These are phyloP conservation scores for Phialemoniopsis sp. DNA, from an alignment of 2,329 filamentous ascomycete genomes.

Conservation along the genomic window DNA sequence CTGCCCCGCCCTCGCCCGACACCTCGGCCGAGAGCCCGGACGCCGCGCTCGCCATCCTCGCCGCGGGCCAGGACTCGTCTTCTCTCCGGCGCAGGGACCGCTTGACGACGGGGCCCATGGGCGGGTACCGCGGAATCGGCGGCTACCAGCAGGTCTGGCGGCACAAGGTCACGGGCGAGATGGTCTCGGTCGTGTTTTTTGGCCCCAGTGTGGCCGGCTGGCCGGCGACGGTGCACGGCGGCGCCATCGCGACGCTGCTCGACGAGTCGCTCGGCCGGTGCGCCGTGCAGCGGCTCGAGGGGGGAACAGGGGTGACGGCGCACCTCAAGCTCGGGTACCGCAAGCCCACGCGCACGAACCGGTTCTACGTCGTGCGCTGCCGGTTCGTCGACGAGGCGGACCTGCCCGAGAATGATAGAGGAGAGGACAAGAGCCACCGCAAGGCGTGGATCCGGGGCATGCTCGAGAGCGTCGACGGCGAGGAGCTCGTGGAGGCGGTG, in stretches of 20 bases:
- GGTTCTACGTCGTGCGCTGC: slow-evolving; percentile 60
- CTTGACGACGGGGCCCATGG: slow-evolving; percentile 37
- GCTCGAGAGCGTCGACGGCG: slow-evolving; percentile 51
- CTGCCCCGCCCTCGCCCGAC: slow-evolving; percentile 4
- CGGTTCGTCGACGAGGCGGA: slow-evolving; percentile 30
- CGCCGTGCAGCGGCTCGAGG: slow-evolving; percentile 43
- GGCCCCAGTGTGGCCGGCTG: slow-evolving; percentile 64
- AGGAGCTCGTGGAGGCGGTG: slow-evolving; percentile 53
- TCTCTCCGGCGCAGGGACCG: slow-evolving; percentile 13
- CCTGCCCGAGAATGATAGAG: slow-evolving; percentile 15
- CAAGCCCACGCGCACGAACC: slow-evolving; percentile 52
- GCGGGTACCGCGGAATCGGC: slow-evolving; percentile 34
- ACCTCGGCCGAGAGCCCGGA: slow-evolving; percentile 1
- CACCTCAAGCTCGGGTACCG: slow-evolving; percentile 59
- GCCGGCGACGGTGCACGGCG: slow-evolving; percentile 70
- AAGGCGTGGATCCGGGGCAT: slow-evolving; percentile 50
- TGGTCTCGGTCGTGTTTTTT: slow-evolving; percentile 63
- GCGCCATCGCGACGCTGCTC: slow-evolving; percentile 62
- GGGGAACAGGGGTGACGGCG: slow-evolving; percentile 49
- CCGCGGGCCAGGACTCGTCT: not conserved
- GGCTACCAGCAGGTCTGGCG: slow-evolving; percentile 60
- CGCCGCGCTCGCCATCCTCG: not conserved
- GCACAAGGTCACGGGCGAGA: slow-evolving; percentile 52
- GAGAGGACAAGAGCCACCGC: slow-evolving; percentile 28
- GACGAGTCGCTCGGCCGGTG: slow-evolving; percentile 67